A percentile compares a stretch with the other conserved stretches of the same genome.
phyloP scores from a whole-genome alignment of 176 grass and related monocot genomes.

The Rhynchospora pubera region DNA sequence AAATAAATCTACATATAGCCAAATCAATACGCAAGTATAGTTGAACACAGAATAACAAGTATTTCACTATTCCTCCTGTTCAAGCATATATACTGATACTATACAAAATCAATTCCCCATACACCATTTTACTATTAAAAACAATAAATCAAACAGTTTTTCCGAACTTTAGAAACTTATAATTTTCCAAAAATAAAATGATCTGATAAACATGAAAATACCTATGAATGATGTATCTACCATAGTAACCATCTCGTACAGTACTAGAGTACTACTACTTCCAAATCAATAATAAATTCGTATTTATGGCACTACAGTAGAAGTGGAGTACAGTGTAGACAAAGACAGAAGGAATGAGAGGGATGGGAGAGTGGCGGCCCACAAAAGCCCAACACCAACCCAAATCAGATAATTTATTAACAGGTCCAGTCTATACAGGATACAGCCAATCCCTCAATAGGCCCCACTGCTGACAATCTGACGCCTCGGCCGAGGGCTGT shows the following conservation, averaged over 20 bases:
- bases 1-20: background rate
- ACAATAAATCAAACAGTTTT: background rate
- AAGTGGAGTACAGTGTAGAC: background rate
- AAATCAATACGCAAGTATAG: background rate
- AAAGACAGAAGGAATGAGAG: constrained; percentile 19
- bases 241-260: background rate
- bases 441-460: background rate
- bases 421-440: too few relatives aligned
- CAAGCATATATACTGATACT: background rate
- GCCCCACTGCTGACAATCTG: background rate
- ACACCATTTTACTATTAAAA: background rate
- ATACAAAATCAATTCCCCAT: background rate
- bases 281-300: background rate
- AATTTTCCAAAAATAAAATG: background rate
- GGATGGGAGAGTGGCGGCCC: background rate
- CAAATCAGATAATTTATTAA: background rate
- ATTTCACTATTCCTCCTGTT: background rate
- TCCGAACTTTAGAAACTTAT: background rate
- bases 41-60: background rate
- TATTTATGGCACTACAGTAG: background rate
- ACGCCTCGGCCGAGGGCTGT: background rate
- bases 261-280: background rate
- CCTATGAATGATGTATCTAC: background rate
- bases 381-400: background rate
- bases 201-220: background rate